Conservation (phyloP, 1,139 yeast genomes). For the Blastobotrys apis region DNA sequence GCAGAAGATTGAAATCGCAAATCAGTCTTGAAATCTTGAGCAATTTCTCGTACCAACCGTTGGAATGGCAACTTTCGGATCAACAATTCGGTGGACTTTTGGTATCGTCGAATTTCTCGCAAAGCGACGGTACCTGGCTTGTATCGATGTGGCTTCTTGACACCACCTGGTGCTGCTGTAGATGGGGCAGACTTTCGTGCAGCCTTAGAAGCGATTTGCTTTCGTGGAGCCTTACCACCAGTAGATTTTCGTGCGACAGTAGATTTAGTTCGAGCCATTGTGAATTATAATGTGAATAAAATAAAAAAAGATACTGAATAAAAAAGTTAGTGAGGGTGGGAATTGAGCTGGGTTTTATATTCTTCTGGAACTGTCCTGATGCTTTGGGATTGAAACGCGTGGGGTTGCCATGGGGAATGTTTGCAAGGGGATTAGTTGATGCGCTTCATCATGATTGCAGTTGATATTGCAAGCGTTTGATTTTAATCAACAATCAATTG, state of each 20-base stretch:
- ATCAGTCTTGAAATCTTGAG: constrained; percentile 96
- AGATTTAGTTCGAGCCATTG: constrained; percentile 98
- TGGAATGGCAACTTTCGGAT: constrained; percentile 98
- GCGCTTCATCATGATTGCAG: too few species aligned
- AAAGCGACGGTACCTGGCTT: constrained; percentile 99
- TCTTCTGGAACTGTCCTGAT: too few species aligned
- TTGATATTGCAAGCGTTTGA: too few species aligned
- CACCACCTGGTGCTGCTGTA: constrained; percentile 90
- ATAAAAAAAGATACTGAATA: background rate
- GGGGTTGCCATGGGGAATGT: too few species aligned
- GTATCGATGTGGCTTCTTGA: constrained; percentile 99
- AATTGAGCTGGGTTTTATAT: too few species aligned
- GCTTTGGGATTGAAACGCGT: too few species aligned
- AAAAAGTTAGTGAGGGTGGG: background rate
- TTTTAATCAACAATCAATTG: too few species aligned
- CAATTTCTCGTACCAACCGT: constrained; percentile 96
- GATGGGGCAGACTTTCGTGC: constrained; percentile 89
- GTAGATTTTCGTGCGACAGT: constrained; percentile 96
- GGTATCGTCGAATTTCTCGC: constrained; percentile 99
- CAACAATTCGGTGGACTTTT: constrained; percentile 91
- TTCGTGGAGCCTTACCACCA: constrained; percentile 99
- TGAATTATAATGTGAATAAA: constrained; percentile 1
- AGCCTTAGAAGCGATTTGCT: constrained; percentile 97
- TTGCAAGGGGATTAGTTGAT: too few species aligned
- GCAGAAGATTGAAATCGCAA: constrained; percentile 98